phyloP scores from a whole-genome alignment of 139 green algal genomes.

The Bryopsis sp. region DNA sequence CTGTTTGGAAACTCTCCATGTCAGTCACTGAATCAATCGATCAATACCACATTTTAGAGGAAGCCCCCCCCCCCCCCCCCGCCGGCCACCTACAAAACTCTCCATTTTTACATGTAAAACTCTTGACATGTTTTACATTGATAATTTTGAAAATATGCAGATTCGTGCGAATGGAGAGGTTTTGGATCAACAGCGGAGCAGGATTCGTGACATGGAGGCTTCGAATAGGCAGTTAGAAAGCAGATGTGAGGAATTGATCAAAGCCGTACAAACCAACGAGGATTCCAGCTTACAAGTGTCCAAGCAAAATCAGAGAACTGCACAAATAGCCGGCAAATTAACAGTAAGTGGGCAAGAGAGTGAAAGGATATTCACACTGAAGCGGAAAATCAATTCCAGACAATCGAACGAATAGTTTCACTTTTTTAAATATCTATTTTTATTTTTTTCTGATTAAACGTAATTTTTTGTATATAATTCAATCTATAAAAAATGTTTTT shows the following conservation, averaged over 20 bases:
- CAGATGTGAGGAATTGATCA: constrained; percentile 52
- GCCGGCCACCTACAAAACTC: too few species aligned
- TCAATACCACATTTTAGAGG: too few species aligned
- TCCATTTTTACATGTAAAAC: too few species aligned
- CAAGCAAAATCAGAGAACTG: neutral
- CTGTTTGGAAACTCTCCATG: neutral
- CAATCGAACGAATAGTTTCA: too few species aligned
- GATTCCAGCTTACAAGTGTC: neutral
- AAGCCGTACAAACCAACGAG: constrained; percentile 28
- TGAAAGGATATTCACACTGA: too few species aligned
- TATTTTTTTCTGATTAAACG: too few species aligned
- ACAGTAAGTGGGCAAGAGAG: too few species aligned
- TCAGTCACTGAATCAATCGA: neutral
- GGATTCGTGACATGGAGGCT: constrained; percentile 51
- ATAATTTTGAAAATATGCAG: constrained; percentile 21
- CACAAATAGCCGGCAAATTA: neutral
- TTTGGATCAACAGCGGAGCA: constrained; percentile 44
- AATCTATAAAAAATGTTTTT: too few species aligned
- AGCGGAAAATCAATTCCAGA: too few species aligned
- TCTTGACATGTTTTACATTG: neutral
- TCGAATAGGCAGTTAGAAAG: constrained; percentile 38
- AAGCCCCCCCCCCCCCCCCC: too few species aligned
- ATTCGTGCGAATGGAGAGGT: constrained; percentile 37
- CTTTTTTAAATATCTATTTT: too few species aligned
- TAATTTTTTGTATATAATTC: too few species aligned